phyloP scores from a whole-genome alignment of 2,329 filamentous ascomycete species.

The Calonectria naviculata region DNA sequence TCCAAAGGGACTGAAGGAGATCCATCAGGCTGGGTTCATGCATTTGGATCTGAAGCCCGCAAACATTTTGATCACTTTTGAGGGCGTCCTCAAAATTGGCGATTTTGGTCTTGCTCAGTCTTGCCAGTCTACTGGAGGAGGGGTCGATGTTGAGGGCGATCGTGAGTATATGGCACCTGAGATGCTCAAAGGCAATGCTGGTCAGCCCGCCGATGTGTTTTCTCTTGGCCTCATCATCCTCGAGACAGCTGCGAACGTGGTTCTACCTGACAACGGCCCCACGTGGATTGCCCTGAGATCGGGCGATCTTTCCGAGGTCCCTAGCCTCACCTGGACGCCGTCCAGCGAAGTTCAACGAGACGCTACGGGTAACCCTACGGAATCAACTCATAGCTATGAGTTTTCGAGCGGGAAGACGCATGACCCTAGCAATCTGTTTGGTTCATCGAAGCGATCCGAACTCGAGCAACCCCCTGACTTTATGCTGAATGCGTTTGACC shows the following conservation, averaged over 20 bases:
- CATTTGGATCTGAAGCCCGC: constrained; percentile 89
- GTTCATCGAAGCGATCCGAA: constrained; percentile 60
- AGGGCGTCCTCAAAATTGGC: constrained; percentile 85
- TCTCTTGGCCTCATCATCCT: constrained; percentile 94
- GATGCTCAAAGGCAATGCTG: constrained; percentile 85
- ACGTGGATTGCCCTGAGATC: constrained; percentile 92
- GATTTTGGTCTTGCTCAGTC: constrained; percentile 86
- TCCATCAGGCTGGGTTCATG: constrained; percentile 88
- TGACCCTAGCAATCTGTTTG: constrained; percentile 52
- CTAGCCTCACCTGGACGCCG: constrained; percentile 85
- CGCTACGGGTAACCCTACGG: constrained; percentile 65
- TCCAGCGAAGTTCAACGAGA: constrained; percentile 79
- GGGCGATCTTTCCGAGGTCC: constrained; percentile 89
- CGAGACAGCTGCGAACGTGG: constrained; percentile 93
- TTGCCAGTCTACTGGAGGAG: constrained; percentile 78
- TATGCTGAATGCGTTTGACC: constrained; percentile 82
- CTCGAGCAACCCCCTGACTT: constrained; percentile 79
- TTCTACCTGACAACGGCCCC: constrained; percentile 90
- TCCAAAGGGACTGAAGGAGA: constrained; percentile 83
- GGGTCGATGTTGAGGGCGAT: constrained; percentile 92
- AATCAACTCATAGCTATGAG: constrained; percentile 50
- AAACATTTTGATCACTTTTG: constrained; percentile 84
- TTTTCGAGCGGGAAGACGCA: constrained; percentile 45
- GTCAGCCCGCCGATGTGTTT: constrained; percentile 94
- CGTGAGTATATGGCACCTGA: constrained; percentile 97